Evolutionary conservation across 2,329 filamentous ascomycete genomes (phyloP), one percentile per base, ranked within the genome.

Genomic region (Pseudogymnoascus sp.): DNA sequence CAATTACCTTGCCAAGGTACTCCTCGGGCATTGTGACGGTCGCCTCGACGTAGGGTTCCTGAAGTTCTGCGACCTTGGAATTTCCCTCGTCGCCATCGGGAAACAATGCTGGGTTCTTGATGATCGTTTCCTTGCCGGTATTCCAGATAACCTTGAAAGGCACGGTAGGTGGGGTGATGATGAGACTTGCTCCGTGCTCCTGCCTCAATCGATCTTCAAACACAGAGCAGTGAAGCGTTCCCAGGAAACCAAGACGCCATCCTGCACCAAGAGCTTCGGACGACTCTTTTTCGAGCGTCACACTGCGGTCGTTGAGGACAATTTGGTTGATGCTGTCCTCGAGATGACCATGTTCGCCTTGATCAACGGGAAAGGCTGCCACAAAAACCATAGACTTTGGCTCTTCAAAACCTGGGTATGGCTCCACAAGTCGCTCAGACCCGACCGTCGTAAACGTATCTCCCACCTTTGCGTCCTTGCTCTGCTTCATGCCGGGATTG

Each of bases 331-430:
- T 97, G 73, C 92, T 96, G 73, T 97, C 93, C 66, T 95, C 90
- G 3, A 99, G 79, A 70, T 92, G 89, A 45, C 84, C 83, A 71
- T 96, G 93, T 73, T 96, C 90, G 68, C 87, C 80, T 68, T 96
- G 92, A 70, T 99, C 92, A 0, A 92, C 92, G 0, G 94, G 94
- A 69, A 96, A 99, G 0, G 94, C 94, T 0, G 93, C 92, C 3
- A 99, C 94, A 68, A 99, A 99, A 4, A 99, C 94, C 94, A 99
- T 99, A 5, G 92, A 89, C 74, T 99, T 96, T 1, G 94, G 93
- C 74, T 99, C 94, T 72, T 96, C 93, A 64, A 99, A 99, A 2
- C 93, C 94, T 0, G 92, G 91, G 61, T 92, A 87, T 10, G 90
- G 86, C 73, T 92, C 82, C 1, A 99, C 92, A 0, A 81, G 71